Evolutionary conservation across 2,329 filamentous ascomycete species (phyloP).

Genomic region (Acrodontium crateriforme): DNA sequence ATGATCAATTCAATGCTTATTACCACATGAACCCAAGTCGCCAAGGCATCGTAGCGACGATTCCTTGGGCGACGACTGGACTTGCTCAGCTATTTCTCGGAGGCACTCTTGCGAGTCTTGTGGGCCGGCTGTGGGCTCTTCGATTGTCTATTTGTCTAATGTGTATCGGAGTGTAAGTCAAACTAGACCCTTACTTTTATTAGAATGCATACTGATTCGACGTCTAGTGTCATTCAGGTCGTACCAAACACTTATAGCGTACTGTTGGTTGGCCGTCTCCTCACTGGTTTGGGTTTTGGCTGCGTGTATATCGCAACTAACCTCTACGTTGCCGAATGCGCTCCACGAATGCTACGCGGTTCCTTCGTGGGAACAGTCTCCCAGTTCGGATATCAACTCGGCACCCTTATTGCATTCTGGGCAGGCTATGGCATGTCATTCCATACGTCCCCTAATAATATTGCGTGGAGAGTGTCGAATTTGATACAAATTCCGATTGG

Average conservation of each 20-base stretch:
- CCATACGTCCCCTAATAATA: slow-evolving; percentile 28
- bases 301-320: slow-evolving; percentile 31
- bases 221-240: slow-evolving; percentile 24
- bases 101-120: slow-evolving; percentile 23
- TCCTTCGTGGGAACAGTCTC: slow-evolving; percentile 28
- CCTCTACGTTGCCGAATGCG: slow-evolving; percentile 30
- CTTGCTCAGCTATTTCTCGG: slow-evolving; percentile 28
- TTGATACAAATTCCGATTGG: slow-evolving; percentile 30
- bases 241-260: slow-evolving; percentile 30
- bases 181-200: background rate
- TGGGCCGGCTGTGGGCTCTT: slow-evolving; percentile 28
- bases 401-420: slow-evolving; percentile 33
- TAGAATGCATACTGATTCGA: background rate
- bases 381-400: slow-evolving; percentile 32
- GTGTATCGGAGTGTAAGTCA: slow-evolving; percentile 25
- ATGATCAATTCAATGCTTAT: slow-evolving; percentile 29
- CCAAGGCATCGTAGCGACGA: slow-evolving; percentile 27
- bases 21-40: slow-evolving; percentile 24
- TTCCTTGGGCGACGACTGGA: slow-evolving; percentile 30
- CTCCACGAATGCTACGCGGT: slow-evolving; percentile 26
- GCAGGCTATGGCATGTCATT: slow-evolving; percentile 31
- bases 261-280: slow-evolving; percentile 27
- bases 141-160: slow-evolving; percentile 27
- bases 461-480: slow-evolving; percentile 31
- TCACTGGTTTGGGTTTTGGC: slow-evolving; percentile 29